phyloP scores from a whole-genome alignment of 2,329 filamentous ascomycete species.

The Verticillium nubilum region DNA sequence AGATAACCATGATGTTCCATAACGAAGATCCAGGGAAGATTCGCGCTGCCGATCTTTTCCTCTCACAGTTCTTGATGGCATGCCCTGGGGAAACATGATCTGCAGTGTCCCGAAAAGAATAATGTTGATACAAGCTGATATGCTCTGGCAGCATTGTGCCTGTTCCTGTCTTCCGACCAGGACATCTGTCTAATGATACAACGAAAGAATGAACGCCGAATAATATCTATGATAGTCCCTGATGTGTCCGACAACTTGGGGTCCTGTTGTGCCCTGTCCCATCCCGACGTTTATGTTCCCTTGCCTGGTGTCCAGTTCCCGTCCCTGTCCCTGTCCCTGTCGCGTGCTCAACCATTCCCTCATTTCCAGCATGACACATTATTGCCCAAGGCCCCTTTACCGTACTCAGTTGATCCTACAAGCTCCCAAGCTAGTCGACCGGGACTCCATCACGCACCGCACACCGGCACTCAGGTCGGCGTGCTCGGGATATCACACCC shows the following conservation, averaged over 20 bases:
- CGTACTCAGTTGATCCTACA: background rate
- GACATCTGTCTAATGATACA: background rate
- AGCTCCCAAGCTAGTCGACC: background rate
- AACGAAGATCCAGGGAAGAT: too few relatives aligned
- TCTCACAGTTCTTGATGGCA: too few relatives aligned
- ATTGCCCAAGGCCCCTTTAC: background rate
- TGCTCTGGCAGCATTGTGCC: background rate
- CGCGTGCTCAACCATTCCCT: background rate
- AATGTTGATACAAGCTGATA: background rate
- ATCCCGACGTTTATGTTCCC: background rate
- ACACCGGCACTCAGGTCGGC: background rate
- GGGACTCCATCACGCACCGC: background rate
- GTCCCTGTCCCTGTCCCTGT: background rate
- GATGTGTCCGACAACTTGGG: background rate
- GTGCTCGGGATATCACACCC: background rate
- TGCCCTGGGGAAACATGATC: too few relatives aligned
- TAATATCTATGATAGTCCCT: background rate
- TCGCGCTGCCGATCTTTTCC: too few relatives aligned
- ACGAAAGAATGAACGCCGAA: background rate
- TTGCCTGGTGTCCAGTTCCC: background rate
- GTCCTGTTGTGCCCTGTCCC: background rate
- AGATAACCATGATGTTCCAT: too few relatives aligned
- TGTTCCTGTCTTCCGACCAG: background rate
- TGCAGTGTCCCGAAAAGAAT: too few relatives aligned
- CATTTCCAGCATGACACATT: background rate